Conservation (phyloP, 345 rosid species). For the Citrus maxima region DNA sequence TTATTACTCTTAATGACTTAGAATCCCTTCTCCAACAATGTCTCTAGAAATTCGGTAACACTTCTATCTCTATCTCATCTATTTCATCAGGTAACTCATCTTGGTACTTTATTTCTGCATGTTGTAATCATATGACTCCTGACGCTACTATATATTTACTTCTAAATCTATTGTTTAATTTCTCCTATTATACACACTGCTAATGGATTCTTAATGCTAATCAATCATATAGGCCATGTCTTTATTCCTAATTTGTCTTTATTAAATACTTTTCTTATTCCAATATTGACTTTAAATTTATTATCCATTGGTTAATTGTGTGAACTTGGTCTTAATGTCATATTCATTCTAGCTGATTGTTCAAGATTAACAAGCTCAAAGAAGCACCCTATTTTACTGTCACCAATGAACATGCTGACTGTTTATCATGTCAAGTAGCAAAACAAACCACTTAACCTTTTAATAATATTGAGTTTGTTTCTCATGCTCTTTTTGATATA, state of each 20-base stretch:
- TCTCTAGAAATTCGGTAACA: neutral
- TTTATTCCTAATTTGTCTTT: neutral
- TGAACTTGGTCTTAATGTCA: neutral
- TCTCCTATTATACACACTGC: neutral
- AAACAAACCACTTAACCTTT: neutral
- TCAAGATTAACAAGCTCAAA: too few species aligned
- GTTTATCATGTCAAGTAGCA: neutral
- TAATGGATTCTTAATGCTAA: neutral
- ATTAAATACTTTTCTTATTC: neutral
- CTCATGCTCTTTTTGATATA: neutral
- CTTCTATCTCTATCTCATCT: neutral
- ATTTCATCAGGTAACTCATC: neutral
- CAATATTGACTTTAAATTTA: conserved; percentile 10
- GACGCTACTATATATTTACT: neutral
- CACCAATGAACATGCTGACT: neutral
- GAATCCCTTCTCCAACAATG: too few species aligned
- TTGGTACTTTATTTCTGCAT: neutral
- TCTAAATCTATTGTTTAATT: neutral
- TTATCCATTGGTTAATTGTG: neutral
- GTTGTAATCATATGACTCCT: neutral
- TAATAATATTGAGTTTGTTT: neutral
- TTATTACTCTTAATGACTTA: too few species aligned
- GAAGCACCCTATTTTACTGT: too few species aligned
- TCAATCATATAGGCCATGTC: neutral
- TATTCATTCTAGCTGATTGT: neutral